phyloP scores from a whole-genome alignment of 2,329 filamentous ascomycete genomes.

The Phialophora verrucosa region DNA sequence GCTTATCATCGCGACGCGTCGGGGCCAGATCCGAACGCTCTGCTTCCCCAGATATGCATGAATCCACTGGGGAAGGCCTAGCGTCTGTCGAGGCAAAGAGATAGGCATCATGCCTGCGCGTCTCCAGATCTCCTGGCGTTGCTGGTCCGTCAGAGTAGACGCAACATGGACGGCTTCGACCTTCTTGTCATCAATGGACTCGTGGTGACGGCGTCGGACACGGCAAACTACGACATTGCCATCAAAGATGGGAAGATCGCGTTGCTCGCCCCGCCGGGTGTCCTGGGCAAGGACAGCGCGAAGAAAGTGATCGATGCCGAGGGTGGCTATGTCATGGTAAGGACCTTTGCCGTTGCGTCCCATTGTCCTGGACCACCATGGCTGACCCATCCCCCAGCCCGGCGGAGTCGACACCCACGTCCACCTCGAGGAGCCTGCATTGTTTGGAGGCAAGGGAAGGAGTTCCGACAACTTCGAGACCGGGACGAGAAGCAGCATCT shows the following conservation, averaged over 20 bases:
- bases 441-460: constrained; percentile 52
- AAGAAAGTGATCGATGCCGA: constrained; percentile 50
- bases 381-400: constrained; percentile 37
- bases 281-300: constrained; percentile 42
- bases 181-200: constrained; percentile 53
- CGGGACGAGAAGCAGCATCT: constrained; percentile 53
- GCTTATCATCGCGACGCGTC: not conserved
- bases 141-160: not conserved
- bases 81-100: not conserved
- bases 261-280: constrained; percentile 49
- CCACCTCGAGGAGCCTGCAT: constrained; percentile 53
- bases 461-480: constrained; percentile 55
- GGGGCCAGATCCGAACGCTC: not conserved
- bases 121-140: constrained; percentile 11
- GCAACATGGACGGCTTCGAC: constrained; percentile 43
- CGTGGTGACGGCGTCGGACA: constrained; percentile 52
- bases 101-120: constrained; percentile 14
- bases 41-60: constrained; percentile 10
- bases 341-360: not conserved
- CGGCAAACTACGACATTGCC: constrained; percentile 51
- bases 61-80: not conserved
- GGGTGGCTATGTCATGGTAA: constrained; percentile 51
- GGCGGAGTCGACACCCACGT: constrained; percentile 58
- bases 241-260: constrained; percentile 53
- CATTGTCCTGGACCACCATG: not conserved